A percentile compares a stretch with the other conserved stretches of the same genome.
Evolutionary conservation across 2,329 filamentous ascomycete species (phyloP).

Genomic region (Amauroascus verrucosus): DNA sequence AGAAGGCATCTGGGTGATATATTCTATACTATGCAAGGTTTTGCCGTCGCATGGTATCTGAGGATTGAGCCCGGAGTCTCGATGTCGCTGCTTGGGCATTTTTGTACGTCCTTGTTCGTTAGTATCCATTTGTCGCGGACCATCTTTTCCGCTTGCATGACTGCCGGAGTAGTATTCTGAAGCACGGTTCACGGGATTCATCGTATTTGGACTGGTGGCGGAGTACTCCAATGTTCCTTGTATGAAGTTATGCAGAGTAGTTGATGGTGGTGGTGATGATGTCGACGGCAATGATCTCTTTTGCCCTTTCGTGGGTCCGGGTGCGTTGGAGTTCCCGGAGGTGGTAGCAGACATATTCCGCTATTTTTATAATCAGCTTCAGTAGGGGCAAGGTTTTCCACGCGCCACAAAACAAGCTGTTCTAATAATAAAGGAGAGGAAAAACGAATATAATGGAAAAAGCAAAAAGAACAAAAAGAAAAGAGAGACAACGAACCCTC

Average conservation of each 20-base stretch:
- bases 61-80: background rate
- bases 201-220: background rate
- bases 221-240: background rate
- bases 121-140: background rate
- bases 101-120: constrained; percentile 4
- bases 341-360: constrained; percentile 13
- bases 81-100: background rate
- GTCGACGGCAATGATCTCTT: constrained; percentile 13
- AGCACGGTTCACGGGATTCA: background rate
- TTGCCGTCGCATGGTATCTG: constrained; percentile 5
- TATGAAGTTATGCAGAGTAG: background rate
- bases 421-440: background rate
- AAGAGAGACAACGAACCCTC: constrained; percentile 18
- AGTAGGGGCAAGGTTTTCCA: background rate
- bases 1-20: constrained; percentile 16
- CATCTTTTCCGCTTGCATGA: background rate
- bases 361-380: constrained; percentile 1
- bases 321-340: constrained; percentile 8
- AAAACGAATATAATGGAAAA: background rate
- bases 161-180: background rate
- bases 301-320: constrained; percentile 7
- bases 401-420: background rate
- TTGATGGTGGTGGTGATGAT: background rate
- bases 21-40: constrained; percentile 16
- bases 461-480: background rate